phyloP scores from a whole-genome alignment of 2,329 filamentous ascomycete species.

The Diaporthe aspalathi region DNA sequence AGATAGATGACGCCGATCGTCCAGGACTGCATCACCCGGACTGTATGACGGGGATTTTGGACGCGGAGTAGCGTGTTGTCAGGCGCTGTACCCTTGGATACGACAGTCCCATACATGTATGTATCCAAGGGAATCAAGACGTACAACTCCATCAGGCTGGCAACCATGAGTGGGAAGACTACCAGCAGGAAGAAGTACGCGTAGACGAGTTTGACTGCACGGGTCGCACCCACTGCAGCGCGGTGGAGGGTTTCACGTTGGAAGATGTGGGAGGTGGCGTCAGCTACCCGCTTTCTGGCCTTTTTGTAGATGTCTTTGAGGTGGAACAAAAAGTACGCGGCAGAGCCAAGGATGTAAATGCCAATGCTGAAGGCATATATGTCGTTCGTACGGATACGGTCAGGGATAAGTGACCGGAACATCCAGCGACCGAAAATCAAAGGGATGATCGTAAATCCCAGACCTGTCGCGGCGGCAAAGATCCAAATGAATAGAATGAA shows the following conservation, averaged over 20 bases:
- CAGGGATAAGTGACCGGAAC: slow-evolving; percentile 78
- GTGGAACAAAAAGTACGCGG: slow-evolving; percentile 72
- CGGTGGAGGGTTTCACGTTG: slow-evolving; percentile 48
- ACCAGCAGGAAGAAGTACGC: slow-evolving; percentile 79
- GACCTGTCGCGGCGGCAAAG: slow-evolving; percentile 89
- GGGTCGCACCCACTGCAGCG: slow-evolving; percentile 46
- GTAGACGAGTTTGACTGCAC: slow-evolving; percentile 70
- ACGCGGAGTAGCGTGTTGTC: slow-evolving; percentile 45
- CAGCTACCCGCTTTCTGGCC: slow-evolving; percentile 47
- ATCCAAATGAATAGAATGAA: slow-evolving; percentile 94
- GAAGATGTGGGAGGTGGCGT: slow-evolving; percentile 44
- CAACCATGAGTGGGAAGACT: slow-evolving; percentile 84
- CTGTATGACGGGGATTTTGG: slow-evolving; percentile 67
- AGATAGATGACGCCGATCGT: slow-evolving; percentile 91
- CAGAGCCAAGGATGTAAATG: slow-evolving; percentile 80
- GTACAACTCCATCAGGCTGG: slow-evolving; percentile 87
- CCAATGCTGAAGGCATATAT: slow-evolving; percentile 96
- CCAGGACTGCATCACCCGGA: slow-evolving; percentile 94
- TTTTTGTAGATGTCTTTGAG: slow-evolving; percentile 53
- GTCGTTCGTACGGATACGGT: slow-evolving; percentile 84
- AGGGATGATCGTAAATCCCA: slow-evolving; percentile 86
- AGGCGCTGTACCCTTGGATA: slow-evolving; percentile 40
- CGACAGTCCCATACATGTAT: slow-evolving; percentile 65
- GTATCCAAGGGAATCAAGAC: slow-evolving; percentile 88
- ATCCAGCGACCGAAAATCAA: slow-evolving; percentile 85